A percentile compares a stretch with the other conserved stretches of the same genome.
Conservation (phyloP, 371 early-diverging fungal species). For the Mucor piriformis region DNA sequence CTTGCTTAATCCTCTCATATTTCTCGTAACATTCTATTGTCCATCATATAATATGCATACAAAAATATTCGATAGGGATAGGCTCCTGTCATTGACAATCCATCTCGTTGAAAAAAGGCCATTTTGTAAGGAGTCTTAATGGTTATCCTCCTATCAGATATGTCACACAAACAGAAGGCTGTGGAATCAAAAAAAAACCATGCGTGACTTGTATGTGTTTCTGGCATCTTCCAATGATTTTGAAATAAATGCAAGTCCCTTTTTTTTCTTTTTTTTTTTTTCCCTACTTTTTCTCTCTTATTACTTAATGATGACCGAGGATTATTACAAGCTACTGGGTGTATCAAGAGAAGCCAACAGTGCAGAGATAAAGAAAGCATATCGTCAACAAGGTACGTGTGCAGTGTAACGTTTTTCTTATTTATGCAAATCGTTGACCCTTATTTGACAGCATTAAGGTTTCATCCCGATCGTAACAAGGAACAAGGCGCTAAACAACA, state of each 20-base stretch:
- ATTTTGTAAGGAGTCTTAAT: no score
- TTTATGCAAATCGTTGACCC: no score
- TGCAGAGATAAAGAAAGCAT: slow-evolving; percentile 89
- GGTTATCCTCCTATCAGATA: neutral
- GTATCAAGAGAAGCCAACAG: slow-evolving; percentile 85
- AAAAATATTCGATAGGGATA: no score
- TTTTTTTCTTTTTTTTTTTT: neutral
- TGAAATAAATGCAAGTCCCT: neutral
- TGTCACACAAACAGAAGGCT: neutral
- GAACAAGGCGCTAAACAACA: slow-evolving; percentile 29
- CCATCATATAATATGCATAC: no score
- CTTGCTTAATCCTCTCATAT: no score
- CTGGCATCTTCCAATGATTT: neutral
- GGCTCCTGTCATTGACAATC: no score
- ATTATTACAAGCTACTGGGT: slow-evolving; percentile 88
- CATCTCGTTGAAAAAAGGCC: no score
- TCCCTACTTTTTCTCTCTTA: neutral
- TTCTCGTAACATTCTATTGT: no score
- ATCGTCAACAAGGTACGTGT: slow-evolving; percentile 79
- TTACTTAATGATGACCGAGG: slow-evolving; percentile 38
- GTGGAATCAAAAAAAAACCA: neutral
- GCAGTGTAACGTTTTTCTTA: no score
- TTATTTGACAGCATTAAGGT: slow-evolving; percentile 40
- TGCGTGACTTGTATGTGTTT: neutral
- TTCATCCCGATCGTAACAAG: slow-evolving; percentile 58